Evolutionary conservation across 2,329 filamentous ascomycete species (phyloP).

Genomic region (Fusarium sp.): DNA sequence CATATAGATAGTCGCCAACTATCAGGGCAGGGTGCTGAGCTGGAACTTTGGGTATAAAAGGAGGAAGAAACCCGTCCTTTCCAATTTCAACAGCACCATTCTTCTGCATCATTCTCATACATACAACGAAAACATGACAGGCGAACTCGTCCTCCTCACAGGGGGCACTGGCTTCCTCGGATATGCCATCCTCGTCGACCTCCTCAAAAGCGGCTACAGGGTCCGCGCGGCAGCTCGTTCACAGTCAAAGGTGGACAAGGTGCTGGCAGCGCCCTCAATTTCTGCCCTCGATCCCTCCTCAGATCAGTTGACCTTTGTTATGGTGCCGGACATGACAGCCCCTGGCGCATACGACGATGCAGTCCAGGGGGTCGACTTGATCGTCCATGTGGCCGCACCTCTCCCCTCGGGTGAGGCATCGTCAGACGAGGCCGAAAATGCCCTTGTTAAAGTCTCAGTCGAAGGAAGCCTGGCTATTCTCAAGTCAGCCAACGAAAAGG

Average conservation of each 20-base stretch:
- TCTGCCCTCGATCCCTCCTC: neutral
- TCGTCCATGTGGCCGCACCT: neutral
- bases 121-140: neutral
- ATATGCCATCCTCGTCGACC: neutral
- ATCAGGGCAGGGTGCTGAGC: neutral
- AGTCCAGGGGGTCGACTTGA: neutral
- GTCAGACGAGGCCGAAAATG: neutral
- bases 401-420: neutral
- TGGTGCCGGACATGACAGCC: neutral
- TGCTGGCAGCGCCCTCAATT: neutral
- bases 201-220: neutral
- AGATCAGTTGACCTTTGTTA: neutral
- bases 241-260: neutral
- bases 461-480: neutral
- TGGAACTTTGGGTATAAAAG: neutral
- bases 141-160: neutral
- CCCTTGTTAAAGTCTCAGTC: neutral
- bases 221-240: neutral
- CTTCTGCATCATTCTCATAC: neutral
- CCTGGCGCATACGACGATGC: neutral
- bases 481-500: neutral
- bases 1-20: neutral
- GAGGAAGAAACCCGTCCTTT: neutral
- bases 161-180: neutral
- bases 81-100: neutral